phyloP scores from a whole-genome alignment of 2,329 filamentous ascomycete genomes.

The Orbilia oligospora region DNA sequence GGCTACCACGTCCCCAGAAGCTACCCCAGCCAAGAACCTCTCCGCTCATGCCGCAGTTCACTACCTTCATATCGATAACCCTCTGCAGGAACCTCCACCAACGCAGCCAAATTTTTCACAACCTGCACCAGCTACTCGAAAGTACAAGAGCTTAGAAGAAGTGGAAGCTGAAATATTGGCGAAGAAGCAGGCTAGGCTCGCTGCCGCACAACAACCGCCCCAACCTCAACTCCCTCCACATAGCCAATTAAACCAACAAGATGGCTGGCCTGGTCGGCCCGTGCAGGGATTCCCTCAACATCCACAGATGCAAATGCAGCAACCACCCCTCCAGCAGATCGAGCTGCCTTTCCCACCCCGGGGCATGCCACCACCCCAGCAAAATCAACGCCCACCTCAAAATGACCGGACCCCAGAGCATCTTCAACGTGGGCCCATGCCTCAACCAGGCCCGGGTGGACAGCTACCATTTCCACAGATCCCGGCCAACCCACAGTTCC shows the following conservation, averaged over 20 bases:
- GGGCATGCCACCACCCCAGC: constrained; percentile 63
- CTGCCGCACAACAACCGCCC: constrained; percentile 64
- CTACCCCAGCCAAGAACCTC: constrained; percentile 39
- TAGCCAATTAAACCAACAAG: constrained; percentile 62
- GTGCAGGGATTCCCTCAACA: constrained; percentile 64
- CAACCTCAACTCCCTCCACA: constrained; percentile 65
- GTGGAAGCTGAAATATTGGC: constrained; percentile 91
- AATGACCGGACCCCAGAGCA: constrained; percentile 66
- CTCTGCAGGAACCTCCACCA: constrained; percentile 56
- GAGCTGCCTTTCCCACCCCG: constrained; percentile 66
- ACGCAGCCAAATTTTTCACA: constrained; percentile 59
- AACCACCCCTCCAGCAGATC: constrained; percentile 64
- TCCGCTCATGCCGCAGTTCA: constrained; percentile 73
- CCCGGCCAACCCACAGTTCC: constrained; percentile 67
- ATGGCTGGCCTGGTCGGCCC: constrained; percentile 56
- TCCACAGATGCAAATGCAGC: constrained; percentile 65
- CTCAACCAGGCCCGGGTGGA: constrained; percentile 55
- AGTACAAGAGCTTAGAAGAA: constrained; percentile 96
- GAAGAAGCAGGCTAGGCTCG: constrained; percentile 69
- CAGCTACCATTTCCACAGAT: constrained; percentile 66
- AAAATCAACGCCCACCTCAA: constrained; percentile 65
- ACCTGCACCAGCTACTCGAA: constrained; percentile 71
- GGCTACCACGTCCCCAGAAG: constrained; percentile 70
- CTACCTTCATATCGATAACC: constrained; percentile 69
- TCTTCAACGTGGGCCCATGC: constrained; percentile 63